Base-by-base conservation (phyloP, 306 rosid species). In the Quercus aquifolioides region DNA sequence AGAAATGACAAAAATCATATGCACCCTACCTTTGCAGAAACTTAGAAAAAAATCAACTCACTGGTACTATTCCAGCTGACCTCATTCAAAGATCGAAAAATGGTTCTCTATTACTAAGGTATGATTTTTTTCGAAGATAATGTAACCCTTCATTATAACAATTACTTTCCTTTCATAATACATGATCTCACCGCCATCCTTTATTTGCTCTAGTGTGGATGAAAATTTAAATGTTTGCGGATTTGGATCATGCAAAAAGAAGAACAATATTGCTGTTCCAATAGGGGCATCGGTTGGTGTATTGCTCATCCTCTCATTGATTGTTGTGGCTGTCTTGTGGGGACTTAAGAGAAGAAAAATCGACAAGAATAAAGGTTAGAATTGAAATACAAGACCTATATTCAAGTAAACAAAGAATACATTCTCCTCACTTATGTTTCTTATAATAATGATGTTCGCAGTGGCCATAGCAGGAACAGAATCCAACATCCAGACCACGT, bases 51-150 rank as follows among this genome's bases (percentile, higher is more conserved):
- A 88, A 88, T 77, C 80, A 84, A 10, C 71, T 87, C 65, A 84
- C 80, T 15, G 89, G 91, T 11, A 23, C 65, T 21, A 74, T 91
- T 63, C 92, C 95, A 4, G 60, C 3, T 23, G 83, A 67, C 57
- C 91, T 69, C 20, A 33, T 5, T 43, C 77, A 88, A 41, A 87
- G 41, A 77, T 79, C 86, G 33, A 72, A 75, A 35, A 52, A 60
- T 23, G 84, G 83, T 64, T 84, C 74, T 69, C 70, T 91, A 38
- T 55, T 81, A 58, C 78, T 91, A 74, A 85, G 90, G 94, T 91
- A 63, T 68, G 77, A 59, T 46, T 71, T 69, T 46, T 74, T 23
- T 84, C 41, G 56, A 74, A 62, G 21, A 57, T 28, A n/a, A 46
- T 46, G 52, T 38, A 46, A 46, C 71, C 38, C 67, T 69, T 46